phyloP scores from a whole-genome alignment of 805 yeast species.

The Yarrowia alimentaria region DNA sequence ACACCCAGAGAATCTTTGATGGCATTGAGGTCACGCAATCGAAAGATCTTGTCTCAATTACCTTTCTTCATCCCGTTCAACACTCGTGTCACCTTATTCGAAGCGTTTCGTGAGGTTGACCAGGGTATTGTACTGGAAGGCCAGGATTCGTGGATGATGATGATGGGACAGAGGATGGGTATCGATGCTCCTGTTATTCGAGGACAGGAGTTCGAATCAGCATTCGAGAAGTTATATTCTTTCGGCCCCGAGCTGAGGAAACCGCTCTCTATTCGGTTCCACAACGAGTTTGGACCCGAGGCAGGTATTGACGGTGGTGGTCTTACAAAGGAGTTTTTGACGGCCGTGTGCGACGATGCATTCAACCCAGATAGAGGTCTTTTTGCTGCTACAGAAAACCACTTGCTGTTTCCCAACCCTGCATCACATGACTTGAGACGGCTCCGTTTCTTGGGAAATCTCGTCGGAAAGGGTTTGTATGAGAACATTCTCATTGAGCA shows the following conservation, averaged over 20 bases:
- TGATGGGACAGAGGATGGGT: no score
- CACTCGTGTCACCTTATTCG: slow-evolving; percentile 71
- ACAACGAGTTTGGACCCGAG: slow-evolving; percentile 72
- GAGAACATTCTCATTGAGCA: slow-evolving; percentile 79
- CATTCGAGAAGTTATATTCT: slow-evolving; percentile 56
- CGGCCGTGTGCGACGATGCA: slow-evolving; percentile 66
- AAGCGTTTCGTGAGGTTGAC: slow-evolving; percentile 58
- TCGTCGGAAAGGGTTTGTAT: slow-evolving; percentile 85
- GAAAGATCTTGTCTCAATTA: slow-evolving; percentile 56
- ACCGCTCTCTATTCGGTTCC: slow-evolving; percentile 61
- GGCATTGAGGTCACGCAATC: slow-evolving; percentile 33
- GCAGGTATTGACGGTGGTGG: slow-evolving; percentile 98
- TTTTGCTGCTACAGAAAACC: slow-evolving; percentile 48
- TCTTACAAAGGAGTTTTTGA: slow-evolving; percentile 83
- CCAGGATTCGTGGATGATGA: slow-evolving; percentile 6
- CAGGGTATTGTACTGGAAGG: slow-evolving; percentile 4
- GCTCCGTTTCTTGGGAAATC: slow-evolving; percentile 71
- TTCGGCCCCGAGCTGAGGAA: slow-evolving; percentile 58
- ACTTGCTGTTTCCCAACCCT: slow-evolving; percentile 75
- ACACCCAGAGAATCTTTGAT: background rate
- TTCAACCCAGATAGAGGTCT: slow-evolving; percentile 48
- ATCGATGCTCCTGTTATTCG: slow-evolving; percentile 60
- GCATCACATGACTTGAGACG: slow-evolving; percentile 42
- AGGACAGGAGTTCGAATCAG: slow-evolving; percentile 70
- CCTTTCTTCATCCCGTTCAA: slow-evolving; percentile 82